Evolutionary conservation across 345 rosid genomes (phyloP), one percentile per base, ranked within the genome.

Genomic region (Lepidium africanum): DNA sequence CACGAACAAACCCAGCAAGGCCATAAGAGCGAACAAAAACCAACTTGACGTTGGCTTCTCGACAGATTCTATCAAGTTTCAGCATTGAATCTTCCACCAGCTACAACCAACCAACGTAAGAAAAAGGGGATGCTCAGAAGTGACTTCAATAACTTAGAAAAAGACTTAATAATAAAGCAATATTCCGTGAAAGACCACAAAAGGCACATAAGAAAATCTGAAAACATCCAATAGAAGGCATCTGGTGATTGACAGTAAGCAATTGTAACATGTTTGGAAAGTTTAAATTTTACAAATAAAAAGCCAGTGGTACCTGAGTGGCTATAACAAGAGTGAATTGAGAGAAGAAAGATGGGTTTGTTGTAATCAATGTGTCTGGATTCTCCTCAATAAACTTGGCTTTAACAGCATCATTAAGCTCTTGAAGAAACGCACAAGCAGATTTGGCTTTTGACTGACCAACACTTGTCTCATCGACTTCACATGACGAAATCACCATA

Each of bases 361-460:
- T 80, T 36, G 63, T 79, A 7, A 94, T 91, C 61, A 94, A 72
- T 5, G 82, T 79, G 65, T 82, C 85, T 0, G 99, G 99, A 73
- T 78, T 61, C 80, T 94, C 99, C 78, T 91, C 99, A 40, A 91
- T 84, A 73, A 91, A 94, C 84, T 88, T 91, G n/a, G 99, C 99
- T 66, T 88, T 91, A 23, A 94, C 99, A 57, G 99, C 85, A 81
- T 94, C 97, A 69, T 94, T 94, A 46, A 94, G 86, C 85, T 91
- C 97, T 78, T 91, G 99, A 45, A 94, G 96, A 79, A 87, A 91
- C 17, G 85, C 83, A 62, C 99, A 89, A 16, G 82, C 95, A 67
- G 92, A 83, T 71, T 91, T 94, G 54, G 99, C 95, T 77, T 89
- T 94, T 19, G 96, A 82, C 58, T 87, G 84, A 6, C 97, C 95